Evolutionary conservation across 306 rosid species (phyloP), one percentile per base, ranked within the genome.

Genomic region (Luffa aegyptiaca): DNA sequence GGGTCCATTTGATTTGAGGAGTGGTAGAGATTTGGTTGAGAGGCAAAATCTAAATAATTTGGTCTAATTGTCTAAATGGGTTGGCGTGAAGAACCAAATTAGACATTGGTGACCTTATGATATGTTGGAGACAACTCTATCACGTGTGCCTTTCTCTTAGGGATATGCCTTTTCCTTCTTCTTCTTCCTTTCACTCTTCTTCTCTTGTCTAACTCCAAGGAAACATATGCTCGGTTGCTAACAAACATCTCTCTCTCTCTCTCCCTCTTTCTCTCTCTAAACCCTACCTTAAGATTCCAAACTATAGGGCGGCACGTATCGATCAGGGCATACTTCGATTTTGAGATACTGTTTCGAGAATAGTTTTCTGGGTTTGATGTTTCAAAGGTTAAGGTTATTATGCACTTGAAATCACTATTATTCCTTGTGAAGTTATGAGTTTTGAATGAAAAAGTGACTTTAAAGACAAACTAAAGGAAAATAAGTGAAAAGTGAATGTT

Each of bases 141-240:
- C 80, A 77, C 71, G 80, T 77, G 69, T 77, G 80, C 79, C 79
- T 51, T 75, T 52, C 46, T 75, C 63, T 75, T 21, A n/a, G 80
- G 80, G 68, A 76, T 76, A 36, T 76, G 80, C 55, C 69, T 11
- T 59, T 57, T 4, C 62, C 5, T 0, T 13, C 8, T 41, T 42
- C 69, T 31, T 63, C 42, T 35, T 12, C 31, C 12, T 26, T 49
- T 14, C 41, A 5, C 57, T 49, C 64, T 37, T 31, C 45, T 52
- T 52, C 63, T 39, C 64, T 75, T 75, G 79, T 75, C 79, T 12
- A 75, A 35, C 71, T 21, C 71, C 39, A 77, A 77, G 21, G 14
- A 77, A 57, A 77, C 80, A 77, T 59, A 77, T 77, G 80, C 42
- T 77, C 55, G 71, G 44, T 77, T 2, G 44, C 70, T 77, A 42